phyloP scores from a whole-genome alignment of 1,284 basidiomycete genomes.

The Ganoderma boninense region DNA sequence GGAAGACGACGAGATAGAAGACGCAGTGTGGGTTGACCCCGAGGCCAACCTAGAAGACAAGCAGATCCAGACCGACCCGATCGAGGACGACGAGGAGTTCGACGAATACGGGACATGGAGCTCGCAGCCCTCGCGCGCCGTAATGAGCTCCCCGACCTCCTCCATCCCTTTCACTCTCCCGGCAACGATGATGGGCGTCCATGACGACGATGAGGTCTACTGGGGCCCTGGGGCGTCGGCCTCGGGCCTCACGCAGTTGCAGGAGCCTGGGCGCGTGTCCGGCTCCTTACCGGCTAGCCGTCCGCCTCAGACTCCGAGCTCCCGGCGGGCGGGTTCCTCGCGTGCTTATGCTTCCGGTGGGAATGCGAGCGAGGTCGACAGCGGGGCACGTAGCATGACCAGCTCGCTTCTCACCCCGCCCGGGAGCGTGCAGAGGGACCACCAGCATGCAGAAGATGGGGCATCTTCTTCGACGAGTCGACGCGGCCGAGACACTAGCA shows the following conservation, averaged over 20 bases:
- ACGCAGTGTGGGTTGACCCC: neutral
- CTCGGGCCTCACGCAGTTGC: constrained; percentile 6
- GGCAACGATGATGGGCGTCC: neutral
- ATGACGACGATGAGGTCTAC: constrained; percentile 3
- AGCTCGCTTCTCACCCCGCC: constrained; percentile 34
- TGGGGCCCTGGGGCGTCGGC: constrained; percentile 17
- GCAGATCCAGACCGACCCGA: constrained; percentile 24
- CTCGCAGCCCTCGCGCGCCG: constrained; percentile 11
- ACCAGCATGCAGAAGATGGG: neutral
- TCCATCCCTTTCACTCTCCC: neutral
- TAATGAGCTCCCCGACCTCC: constrained; percentile 17
- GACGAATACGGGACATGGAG: constrained; percentile 20
- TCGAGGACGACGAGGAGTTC: constrained; percentile 19
- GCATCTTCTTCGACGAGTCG: constrained; percentile 6
- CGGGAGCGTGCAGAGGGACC: constrained; percentile 27
- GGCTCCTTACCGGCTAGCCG: constrained; percentile 19
- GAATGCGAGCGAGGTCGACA: constrained; percentile 18
- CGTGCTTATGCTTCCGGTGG: constrained; percentile 23
- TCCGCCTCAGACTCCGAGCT: constrained; percentile 26
- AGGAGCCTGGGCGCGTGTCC: constrained; percentile 16
- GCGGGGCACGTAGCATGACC: constrained; percentile 8
- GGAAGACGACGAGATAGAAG: constrained; percentile 17
- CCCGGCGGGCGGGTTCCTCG: constrained; percentile 13
- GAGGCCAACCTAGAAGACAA: constrained; percentile 22
- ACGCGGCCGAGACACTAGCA: constrained; percentile 14